phyloP scores from a whole-genome alignment of 208 protist genomes.

The Tritrichomonas foetus region DNA sequence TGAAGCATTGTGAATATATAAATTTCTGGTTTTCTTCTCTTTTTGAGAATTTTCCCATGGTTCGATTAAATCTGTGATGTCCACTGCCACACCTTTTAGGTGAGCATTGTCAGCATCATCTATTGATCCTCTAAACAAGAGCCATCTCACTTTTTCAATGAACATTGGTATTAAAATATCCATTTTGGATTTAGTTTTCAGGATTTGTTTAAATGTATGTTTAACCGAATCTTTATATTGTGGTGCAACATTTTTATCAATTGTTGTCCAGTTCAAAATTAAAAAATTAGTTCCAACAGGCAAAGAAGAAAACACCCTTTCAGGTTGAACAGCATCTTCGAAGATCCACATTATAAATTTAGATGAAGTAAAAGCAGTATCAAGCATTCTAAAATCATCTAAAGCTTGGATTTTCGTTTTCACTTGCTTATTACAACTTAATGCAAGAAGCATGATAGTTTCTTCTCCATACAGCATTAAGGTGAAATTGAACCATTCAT shows the following conservation, averaged over 20 bases:
- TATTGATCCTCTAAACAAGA: not conserved
- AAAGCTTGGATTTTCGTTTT: not conserved
- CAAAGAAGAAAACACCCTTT: not conserved
- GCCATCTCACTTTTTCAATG: not conserved
- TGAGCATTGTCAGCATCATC: no score
- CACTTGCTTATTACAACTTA: not conserved
- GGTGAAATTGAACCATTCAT: not conserved
- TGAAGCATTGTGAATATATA: no score
- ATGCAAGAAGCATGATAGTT: not conserved
- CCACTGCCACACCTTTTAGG: no score
- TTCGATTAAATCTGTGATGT: no score
- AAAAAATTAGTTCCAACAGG: not conserved
- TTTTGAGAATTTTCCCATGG: no score
- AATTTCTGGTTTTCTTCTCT: no score
- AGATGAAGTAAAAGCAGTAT: not conserved
- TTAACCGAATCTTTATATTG: not conserved
- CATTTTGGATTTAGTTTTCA: not conserved
- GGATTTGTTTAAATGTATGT: not conserved
- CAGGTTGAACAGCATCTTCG: not conserved
- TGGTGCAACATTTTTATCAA: not conserved
- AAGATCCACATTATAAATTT: not conserved
- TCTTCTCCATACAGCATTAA: not conserved
- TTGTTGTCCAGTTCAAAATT: not conserved
- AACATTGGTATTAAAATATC: not conserved
- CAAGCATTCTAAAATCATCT: not conserved